Base-by-base conservation (phyloP, 1,284 basidiomycete genomes). In the Wallemia mellicola region DNA sequence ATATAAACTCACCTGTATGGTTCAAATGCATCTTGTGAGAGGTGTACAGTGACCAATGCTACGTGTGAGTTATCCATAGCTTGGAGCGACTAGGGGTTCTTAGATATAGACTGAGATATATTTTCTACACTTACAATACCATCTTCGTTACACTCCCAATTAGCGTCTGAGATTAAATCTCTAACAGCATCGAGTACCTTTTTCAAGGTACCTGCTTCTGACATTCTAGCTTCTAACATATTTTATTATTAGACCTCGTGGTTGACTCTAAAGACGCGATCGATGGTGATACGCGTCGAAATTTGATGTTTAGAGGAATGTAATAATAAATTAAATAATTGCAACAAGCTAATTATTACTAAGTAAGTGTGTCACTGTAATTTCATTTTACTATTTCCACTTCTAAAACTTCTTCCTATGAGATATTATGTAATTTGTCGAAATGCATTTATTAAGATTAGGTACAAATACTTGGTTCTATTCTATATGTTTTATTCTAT, bases 11-110 rank as follows among this genome's bases (percentile, higher is more conserved):
- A 48, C 38, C 38, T 82, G 72, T 85, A 98, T 60, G 78, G 76
- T 67, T 83, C 79, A 75, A 95, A 95, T 28, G 85, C 85, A 0
- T 76, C 73, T 0, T 79, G 77, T 27, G 80, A 73, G 58, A 95
- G 77, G 63, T 81, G 77, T 58, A 92, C 83, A 7, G 86, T 74
- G 33, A 96, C 92, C 62, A 96, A 82, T 1, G 92, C 94, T 67
- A 98, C 92, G 72, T 98, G 94, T 3, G 92, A 96, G 77, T 95
- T 96, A 76, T 98, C 94, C 94, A 98, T 99, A 0, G 94, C 92
- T 76, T 98, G 94, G 17, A 95, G 77, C 60, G 79, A 79, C 80
- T 82, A 63, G 27, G 24, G 58, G 25, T 26, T n/a, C n/a, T n/a
- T 1, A 27, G 27, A 28, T 19, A 22, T 28, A 26, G 24, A 32